Evolutionary conservation across 2,329 filamentous ascomycete species (phyloP), one percentile per base, ranked within the genome.

Genomic region (Thermothelomyces thermophilus): DNA sequence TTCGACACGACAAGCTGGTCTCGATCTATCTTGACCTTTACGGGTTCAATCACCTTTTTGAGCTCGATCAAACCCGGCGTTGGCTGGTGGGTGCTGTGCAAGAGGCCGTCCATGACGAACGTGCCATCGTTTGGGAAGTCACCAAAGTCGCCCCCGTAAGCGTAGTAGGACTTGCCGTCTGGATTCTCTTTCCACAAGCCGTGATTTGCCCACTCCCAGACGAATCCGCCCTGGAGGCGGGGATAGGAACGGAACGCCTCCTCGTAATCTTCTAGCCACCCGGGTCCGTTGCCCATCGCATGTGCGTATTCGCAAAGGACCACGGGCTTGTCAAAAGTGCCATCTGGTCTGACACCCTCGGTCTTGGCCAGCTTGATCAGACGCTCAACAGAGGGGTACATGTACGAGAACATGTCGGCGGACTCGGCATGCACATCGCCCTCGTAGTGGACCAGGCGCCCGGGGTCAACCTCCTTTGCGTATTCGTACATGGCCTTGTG

Each of bases 231-330:
- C 59, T 86, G 83, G 0, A 87, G 72, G 2, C 75, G 73, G 0
- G 75, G 75, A 52, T 84, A 70, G 24, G 72, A 71, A 28, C 77
- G 75, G 67, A 87, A 88, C 0, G 75, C 72, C 35, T 81, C 71
- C 42, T 84, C 72, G 52, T 88, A 88, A 53, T 87, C 84, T 52
- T 83, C 75, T 10, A 88, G 71, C 30, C 77, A 78, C 1, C 85
- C 84, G 0, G 85, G 85, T 0, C 83, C 84, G 58, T 87, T 88
- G 5, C 85, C 85, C 84, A 88, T 87, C 1, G 85, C 83, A 58
- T 80, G 76, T 0, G 65, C 74, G 52, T 77, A 80, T 55, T 82
- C 77, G 59, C 75, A 79, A 3, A 79, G 70, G 1, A 86, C 68
- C 1, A 85, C 66, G 0, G 81, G 81, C 64, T 85, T 80, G 3